Conservation (phyloP, 2,329 filamentous ascomycete species). For the Phialophora verrucosa region DNA sequence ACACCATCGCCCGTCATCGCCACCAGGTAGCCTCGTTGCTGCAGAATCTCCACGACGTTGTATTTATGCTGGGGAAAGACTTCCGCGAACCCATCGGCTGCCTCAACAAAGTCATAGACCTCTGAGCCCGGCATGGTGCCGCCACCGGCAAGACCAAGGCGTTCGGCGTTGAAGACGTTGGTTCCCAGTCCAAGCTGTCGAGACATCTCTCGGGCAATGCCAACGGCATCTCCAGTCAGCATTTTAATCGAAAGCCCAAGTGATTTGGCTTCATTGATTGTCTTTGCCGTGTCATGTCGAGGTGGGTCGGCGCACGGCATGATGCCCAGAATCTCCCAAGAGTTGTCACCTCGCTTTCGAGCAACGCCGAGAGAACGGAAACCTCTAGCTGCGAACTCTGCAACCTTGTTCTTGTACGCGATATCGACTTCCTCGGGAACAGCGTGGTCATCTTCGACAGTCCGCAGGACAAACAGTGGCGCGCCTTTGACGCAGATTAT, state of each 20-base stretch:
- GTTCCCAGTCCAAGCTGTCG: constrained; percentile 89
- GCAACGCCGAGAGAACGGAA: constrained; percentile 94
- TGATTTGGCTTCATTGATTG: constrained; percentile 85
- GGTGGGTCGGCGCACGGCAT: constrained; percentile 94
- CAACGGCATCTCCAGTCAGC: constrained; percentile 93
- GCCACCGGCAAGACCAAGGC: constrained; percentile 85
- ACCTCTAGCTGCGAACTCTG: constrained; percentile 88
- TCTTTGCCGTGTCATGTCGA: constrained; percentile 87
- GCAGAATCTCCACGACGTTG: constrained; percentile 89
- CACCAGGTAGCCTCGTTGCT: constrained; percentile 90
- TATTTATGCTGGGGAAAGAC: constrained; percentile 97
- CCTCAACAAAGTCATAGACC: constrained; percentile 94
- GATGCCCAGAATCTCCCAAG: constrained; percentile 92
- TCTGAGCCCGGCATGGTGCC: constrained; percentile 89
- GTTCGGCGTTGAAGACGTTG: constrained; percentile 92
- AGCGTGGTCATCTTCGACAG: constrained; percentile 81
- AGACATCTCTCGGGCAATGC: constrained; percentile 89
- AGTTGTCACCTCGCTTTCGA: constrained; percentile 79
- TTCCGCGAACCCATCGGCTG: constrained; percentile 91
- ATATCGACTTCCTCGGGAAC: constrained; percentile 77
- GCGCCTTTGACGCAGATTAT: constrained; percentile 92
- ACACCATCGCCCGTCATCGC: constrained; percentile 97
- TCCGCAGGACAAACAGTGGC: constrained; percentile 84
- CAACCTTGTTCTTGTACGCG: constrained; percentile 90
- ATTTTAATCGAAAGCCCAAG: constrained; percentile 93